Base-by-base conservation (phyloP, 805 yeast species). In the Candida ulmi region DNA sequence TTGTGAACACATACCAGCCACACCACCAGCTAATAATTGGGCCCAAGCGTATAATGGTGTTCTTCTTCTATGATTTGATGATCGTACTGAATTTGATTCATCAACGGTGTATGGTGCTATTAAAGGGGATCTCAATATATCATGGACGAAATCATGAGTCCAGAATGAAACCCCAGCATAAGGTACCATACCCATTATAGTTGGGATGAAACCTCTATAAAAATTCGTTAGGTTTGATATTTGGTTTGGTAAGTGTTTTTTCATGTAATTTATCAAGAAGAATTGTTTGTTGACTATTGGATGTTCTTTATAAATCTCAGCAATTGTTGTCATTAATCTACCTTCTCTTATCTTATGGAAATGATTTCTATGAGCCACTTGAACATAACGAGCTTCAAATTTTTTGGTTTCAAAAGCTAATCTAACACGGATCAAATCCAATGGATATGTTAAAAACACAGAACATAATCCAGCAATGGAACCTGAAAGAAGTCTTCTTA, bases 151-250 rank as follows among this genome's bases (percentile, higher is more conserved):
- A 64, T 93, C 99, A 62, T 93, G 98, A 4, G 96, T 85, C 64
- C 88, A 85, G 55, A 93, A 93, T 4, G 96, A 86, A 4, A 91
- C 97, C 11, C 99, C 99, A 1, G 99, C 99, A 58, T 93, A 93
- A 1, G 99, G 99, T 17, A 93, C 71, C 95, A 93, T 90, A 11
- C 99, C 99, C 30, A 90, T 53, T 33, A 93, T 80, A 0, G 99
- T 93, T 16, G 99, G 96, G 8, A 84, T 76, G 61, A 91, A 93
- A 2, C 99, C 99, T 42, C 97, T 72, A 63, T 91, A 93, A 60
- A 90, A 93, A 64, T 90, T 91, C 17, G 54, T 38, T 18, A 55
- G 19, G 11, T 44, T 46, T 16, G 56, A 45, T 5, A 52, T n/a
- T 2, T 40, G 30, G 2, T 23, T 6, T 4, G 60, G 60, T 16